Percentiles rank a stretch among this genome's conserved stretches.
These are phyloP conservation scores for Zymoseptoria pseudotritici DNA, from an alignment of 2,329 filamentous ascomycete genomes.

Conservation along the genomic window DNA sequence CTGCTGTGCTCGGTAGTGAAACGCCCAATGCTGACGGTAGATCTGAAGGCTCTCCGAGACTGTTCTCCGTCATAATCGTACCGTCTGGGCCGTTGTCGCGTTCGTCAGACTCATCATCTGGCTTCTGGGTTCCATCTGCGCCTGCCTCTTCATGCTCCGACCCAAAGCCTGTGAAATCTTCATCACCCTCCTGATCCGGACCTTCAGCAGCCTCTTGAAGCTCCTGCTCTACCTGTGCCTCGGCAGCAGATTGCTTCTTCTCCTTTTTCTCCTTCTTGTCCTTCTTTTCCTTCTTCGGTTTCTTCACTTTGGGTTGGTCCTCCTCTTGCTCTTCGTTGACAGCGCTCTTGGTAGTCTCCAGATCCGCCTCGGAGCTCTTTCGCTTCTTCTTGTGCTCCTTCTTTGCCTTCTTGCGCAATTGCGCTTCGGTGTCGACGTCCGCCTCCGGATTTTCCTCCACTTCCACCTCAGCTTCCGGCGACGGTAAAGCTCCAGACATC, in stretches of 20 bases:
- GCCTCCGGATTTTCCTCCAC: conserved; percentile 9
- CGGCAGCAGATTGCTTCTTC: conserved; percentile 6
- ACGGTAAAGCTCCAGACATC: conserved; percentile 29
- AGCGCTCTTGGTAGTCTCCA: conserved; percentile 8
- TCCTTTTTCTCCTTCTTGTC: conserved; percentile 9
- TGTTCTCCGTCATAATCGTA: conserved; percentile 5
- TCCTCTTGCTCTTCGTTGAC: conserved; percentile 13
- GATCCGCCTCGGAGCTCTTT: conserved; percentile 16
- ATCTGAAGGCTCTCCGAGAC: conserved; percentile 35
- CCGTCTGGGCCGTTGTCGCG: conserved; percentile 1
- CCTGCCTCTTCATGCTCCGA: conserved; percentile 28
- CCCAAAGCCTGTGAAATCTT: not conserved
- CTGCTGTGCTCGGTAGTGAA: conserved; percentile 51
- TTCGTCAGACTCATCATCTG: conserved; percentile 26
- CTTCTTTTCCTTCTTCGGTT: conserved; percentile 16
- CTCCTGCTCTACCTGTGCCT: conserved; percentile 25
- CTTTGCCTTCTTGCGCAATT: conserved; percentile 18
- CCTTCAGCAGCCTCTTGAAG: conserved; percentile 17
- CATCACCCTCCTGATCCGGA: conserved; percentile 28
- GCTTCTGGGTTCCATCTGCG: conserved; percentile 29
- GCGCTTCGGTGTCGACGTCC: conserved; percentile 10
- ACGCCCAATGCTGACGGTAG: conserved; percentile 51
- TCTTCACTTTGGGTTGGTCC: conserved; percentile 18
- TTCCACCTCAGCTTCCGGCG: conserved; percentile 21
- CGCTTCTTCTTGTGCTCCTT: conserved; percentile 30